These are phyloP conservation scores for Nakaseomyces nivariensis DNA, from an alignment of 1,139 yeast species.

Conservation along the genomic window DNA sequence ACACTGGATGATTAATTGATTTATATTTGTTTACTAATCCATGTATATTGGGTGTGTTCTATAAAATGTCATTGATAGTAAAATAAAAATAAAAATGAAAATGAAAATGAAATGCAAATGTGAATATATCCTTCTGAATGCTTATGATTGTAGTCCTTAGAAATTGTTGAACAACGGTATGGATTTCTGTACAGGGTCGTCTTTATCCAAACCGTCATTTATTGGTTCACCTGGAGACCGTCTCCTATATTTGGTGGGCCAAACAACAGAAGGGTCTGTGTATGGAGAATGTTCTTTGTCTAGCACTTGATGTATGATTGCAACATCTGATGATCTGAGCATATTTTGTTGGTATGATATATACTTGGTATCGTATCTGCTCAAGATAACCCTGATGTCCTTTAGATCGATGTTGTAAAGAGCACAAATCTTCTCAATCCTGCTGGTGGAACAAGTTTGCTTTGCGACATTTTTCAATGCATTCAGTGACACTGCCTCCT, in stretches of 20 bases:
- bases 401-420: slow-evolving; percentile 17
- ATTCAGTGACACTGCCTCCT: neutral
- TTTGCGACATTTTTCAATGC: neutral
- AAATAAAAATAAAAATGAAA: neutral
- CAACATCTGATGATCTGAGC: slow-evolving; percentile 1
- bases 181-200: slow-evolving; percentile 6
- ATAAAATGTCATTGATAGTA: too few species aligned
- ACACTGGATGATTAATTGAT: too few species aligned
- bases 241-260: slow-evolving; percentile 19
- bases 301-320: neutral
- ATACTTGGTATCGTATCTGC: neutral
- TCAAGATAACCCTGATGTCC: slow-evolving; percentile 16
- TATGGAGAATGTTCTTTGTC: neutral
- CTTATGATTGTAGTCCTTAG: neutral
- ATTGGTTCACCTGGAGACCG: neutral
- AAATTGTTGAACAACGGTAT: neutral
- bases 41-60: too few species aligned
- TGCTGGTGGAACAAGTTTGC: slow-evolving; percentile 3
- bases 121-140: neutral
- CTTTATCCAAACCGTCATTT: neutral
- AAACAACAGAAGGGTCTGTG: slow-evolving; percentile 4
- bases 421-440: slow-evolving; percentile 11
- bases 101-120: neutral
- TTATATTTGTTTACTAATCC: too few species aligned
- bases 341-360: neutral